Conservation (phyloP, 1,284 basidiomycete genomes). For the Heterobasidion irregulare region DNA sequence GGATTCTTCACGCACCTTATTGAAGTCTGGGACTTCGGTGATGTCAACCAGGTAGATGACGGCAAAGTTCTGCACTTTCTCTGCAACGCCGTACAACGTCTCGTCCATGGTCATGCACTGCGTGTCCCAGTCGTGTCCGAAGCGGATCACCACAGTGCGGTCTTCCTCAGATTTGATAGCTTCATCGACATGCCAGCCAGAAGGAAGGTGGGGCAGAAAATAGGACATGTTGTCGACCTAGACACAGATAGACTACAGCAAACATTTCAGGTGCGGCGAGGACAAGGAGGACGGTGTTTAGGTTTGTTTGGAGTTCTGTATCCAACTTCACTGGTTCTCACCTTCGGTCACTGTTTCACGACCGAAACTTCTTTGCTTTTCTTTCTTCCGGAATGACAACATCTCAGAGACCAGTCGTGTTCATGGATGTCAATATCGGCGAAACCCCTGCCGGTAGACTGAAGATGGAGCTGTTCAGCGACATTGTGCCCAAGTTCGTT, state of each 20-base stretch:
- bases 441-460: constrained; percentile 91
- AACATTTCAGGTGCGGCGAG: not conserved
- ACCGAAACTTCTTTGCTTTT: too few species aligned
- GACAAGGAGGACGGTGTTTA: not conserved
- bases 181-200: constrained; percentile 96
- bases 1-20: constrained; percentile 61
- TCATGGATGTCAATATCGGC: constrained; percentile 95
- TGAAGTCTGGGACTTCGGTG: constrained; percentile 97
- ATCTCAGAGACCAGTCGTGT: constrained; percentile 74
- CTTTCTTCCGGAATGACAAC: constrained; percentile 14
- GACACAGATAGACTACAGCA: not conserved
- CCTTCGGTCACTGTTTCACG: too few species aligned
- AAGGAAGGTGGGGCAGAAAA: constrained; percentile 87
- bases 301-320: not conserved
- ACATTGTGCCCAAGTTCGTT: constrained; percentile 74
- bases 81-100: constrained; percentile 86
- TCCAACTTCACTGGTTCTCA: not conserved
- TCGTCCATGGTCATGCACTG: constrained; percentile 99
- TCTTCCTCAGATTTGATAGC: constrained; percentile 98
- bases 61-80: constrained; percentile 98
- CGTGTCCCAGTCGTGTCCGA: constrained; percentile 92
- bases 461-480: constrained; percentile 93
- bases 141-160: constrained; percentile 89
- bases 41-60: constrained; percentile 96
- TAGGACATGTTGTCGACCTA: constrained; percentile 51